phyloP scores from a whole-genome alignment of 2,329 filamentous ascomycete genomes.

The Orbilia oligospora region DNA sequence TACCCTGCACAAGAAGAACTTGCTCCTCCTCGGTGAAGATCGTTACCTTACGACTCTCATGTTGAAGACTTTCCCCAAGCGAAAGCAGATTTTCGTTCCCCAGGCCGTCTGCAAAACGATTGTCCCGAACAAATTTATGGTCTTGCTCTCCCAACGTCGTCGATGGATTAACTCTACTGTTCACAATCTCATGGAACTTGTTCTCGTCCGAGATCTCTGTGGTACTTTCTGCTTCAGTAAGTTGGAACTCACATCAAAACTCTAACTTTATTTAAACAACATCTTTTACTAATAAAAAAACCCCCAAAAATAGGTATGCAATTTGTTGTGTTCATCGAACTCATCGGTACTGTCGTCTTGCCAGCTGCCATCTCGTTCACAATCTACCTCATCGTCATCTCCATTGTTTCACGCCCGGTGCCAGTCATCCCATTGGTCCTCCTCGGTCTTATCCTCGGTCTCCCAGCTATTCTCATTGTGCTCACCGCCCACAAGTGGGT shows the following conservation, averaged over 20 bases:
- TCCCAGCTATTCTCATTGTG: conserved; percentile 91
- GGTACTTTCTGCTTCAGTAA: conserved; percentile 97
- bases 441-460: conserved; percentile 88
- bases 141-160: conserved; percentile 92
- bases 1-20: conserved; percentile 96
- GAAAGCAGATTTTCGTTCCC: conserved; percentile 98
- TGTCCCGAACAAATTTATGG: conserved; percentile 91
- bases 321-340: conserved; percentile 95
- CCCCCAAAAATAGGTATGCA: conserved; percentile 81
- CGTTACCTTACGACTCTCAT: conserved; percentile 96
- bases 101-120: conserved; percentile 99
- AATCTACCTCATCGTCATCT: conserved; percentile 79
- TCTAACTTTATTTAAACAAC: conserved; percentile 16
- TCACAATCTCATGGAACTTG: conserved; percentile 97
- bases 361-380: conserved; percentile 98
- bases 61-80: conserved; percentile 98
- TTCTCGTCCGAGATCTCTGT: conserved; percentile 94
- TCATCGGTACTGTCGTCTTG: conserved; percentile 92
- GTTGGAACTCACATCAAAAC: conserved; percentile 6
- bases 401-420: conserved; percentile 63
- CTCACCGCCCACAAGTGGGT: conserved; percentile 92
- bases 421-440: conserved; percentile 88
- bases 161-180: conserved; percentile 99
- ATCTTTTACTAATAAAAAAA: conserved; percentile 25
- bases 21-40: conserved; percentile 92